Base-by-base conservation (phyloP, 441 rosid species). In the Populus trichocarpa region DNA sequence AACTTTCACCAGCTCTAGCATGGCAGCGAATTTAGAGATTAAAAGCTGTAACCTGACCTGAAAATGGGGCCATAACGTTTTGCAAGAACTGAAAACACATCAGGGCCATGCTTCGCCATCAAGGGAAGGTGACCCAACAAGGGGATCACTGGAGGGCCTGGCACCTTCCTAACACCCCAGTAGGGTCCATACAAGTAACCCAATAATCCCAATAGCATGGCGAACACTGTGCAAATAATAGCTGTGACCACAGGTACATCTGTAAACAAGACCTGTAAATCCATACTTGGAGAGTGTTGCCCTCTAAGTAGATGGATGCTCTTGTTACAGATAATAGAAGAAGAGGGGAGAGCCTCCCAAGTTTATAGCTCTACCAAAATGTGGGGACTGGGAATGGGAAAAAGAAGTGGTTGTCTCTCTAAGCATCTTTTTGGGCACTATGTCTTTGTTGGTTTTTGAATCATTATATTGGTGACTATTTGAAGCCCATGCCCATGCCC, bases 31-130 rank as follows among this genome's bases (percentile, higher is more conserved):
- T 16, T 53, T 18, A 18, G 20, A 18, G 61, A 53, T 20, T 57
- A 57, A 74, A 35, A 25, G 12, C 70, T 4, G 70, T 66, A 68
- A 57, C 79, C 81, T 71, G 71, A 92, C 98, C 98, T 93, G 97
- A 89, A 95, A 78, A 92, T 88, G 68, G 98, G 97, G 67, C 99
- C 97, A 82, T 93, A 91, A 50, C 80, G 87, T 69, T 90, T 87
- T 78, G 97, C 97, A 75, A 95, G 98, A 72, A 91, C 84, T 10
- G 97, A 86, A 83, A 95, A 93, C 59, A 93, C 89, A 63, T 91
- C 97, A 57, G 94, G 98, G 59, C 99, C 97, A 53, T 91, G 87
- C 89, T 95, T 87, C 16, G 98, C 95, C 86, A 95, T 88, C 84
- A 92, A 83, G 25, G 92, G 98, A 75, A 95, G 88, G 89, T 95